phyloP scores from a whole-genome alignment of 345 rosid genomes.

The Linum usitatissimum region DNA sequence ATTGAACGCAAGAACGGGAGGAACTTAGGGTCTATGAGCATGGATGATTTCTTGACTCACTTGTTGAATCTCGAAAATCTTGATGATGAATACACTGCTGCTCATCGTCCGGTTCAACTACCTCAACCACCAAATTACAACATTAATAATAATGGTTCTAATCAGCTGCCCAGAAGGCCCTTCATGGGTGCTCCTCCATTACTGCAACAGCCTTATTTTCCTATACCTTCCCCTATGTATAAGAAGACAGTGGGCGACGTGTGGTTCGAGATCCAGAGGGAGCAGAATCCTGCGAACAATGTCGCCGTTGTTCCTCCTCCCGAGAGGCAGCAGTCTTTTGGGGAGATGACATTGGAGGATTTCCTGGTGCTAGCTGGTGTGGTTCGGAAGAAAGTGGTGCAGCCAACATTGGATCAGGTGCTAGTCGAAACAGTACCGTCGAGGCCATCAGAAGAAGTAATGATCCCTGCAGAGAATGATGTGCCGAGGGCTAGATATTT shows the following conservation, averaged over 20 bases:
- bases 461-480: too few species aligned
- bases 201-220: conserved; percentile 7
- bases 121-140: conserved; percentile 11
- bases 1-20: conserved; percentile 72
- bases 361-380: conserved; percentile 77
- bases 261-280: conserved; percentile 73
- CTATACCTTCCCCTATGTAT: conserved; percentile 51
- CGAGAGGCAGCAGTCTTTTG: conserved; percentile 47
- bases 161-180: conserved; percentile 10
- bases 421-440: too few species aligned
- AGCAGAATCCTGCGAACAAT: conserved; percentile 6
- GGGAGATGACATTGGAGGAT: conserved; percentile 78
- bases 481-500: conserved; percentile 39
- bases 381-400: conserved; percentile 40
- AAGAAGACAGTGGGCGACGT: conserved; percentile 89
- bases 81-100: conserved; percentile 16
- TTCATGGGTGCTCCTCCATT: conserved; percentile 58
- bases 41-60: conserved; percentile 78
- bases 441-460: too few species aligned
- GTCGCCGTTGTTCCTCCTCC: conserved; percentile 20
- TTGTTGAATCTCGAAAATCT: conserved; percentile 28
- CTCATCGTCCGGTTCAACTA: conserved; percentile 25
- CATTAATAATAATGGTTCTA: neutral
- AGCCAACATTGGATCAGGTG: conserved; percentile 6
- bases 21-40: conserved; percentile 77